Base-by-base conservation (phyloP, 2,329 filamentous ascomycete species). In the Geosmithia putterillii region DNA sequence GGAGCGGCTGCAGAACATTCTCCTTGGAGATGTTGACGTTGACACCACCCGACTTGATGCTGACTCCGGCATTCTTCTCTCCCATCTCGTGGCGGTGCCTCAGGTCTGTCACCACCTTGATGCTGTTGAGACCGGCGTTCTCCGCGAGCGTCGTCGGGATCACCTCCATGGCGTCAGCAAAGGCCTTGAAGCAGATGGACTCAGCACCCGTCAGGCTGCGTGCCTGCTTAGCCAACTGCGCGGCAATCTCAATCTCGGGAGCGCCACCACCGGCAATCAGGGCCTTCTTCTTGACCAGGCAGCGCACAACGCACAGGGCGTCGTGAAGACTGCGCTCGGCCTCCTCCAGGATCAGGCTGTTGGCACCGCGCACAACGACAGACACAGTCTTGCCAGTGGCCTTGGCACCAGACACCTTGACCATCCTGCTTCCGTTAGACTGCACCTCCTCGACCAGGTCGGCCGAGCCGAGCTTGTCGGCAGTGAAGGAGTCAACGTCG, bases 281-380 rank as follows among this genome's bases (percentile, higher is more conserved):
- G n/a, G 92, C 92, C 70, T 94, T 94, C 79, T 96, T 98, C 80
- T 98, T 98, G 53, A 98, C 92, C 47, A 98, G 69, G 60, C 92
- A 98, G 54, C 92, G 84, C 54, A 98, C 89, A 42, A 96, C 92
- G 61, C 92, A 98, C 50, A 96, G 87, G 23, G 92, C 92, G 57
- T 98, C 92, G 73, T 98, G 92, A 44, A 98, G 76, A 52, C 85
- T 92, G 55, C 92, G 86, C 73, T 96, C 92, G 1, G 92, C 94
- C 68, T 98, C 92, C 59, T 98, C 92, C 41, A 98, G 73, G 57
- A 98, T 95, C 51, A 98, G 73, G 47, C 73, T 77, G 73, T 98
- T 98, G 61, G 92, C 92, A 52, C 92, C 92, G 48, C 92, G 85
- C 57, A 88, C 89, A 46, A 98, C 85, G 46, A 98, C 86, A 7